Conservation (phyloP, 257 asterid genomes). For the Solanum acaule region DNA sequence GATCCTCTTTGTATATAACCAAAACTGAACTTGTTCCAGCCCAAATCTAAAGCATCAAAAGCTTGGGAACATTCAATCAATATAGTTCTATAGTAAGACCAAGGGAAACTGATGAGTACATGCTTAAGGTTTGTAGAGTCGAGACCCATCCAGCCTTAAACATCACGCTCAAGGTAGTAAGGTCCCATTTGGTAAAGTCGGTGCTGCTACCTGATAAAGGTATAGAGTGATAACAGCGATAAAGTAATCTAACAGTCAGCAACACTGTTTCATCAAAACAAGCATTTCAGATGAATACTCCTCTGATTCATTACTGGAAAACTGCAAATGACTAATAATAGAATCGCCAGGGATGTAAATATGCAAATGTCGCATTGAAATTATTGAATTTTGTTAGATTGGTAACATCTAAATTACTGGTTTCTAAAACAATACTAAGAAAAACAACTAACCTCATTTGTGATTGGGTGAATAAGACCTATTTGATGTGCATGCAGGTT, state of each 20-base stretch:
- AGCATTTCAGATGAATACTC: neutral
- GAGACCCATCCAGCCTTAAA: neutral
- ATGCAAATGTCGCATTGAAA: neutral
- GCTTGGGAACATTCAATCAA: neutral
- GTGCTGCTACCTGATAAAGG: neutral
- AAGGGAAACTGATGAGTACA: neutral
- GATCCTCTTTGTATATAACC: neutral
- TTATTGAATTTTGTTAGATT: neutral
- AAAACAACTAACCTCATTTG: constrained; percentile 43
- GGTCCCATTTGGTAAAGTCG: neutral
- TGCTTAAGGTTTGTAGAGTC: neutral
- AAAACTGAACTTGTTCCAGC: neutral
- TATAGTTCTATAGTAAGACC: neutral
- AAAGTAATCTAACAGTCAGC: neutral
- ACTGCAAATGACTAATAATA: neutral
- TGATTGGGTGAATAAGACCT: constrained; percentile 56
- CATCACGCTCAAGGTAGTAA: neutral
- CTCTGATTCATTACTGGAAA: neutral
- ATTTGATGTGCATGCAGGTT: constrained; percentile 81
- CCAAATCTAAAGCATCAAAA: neutral
- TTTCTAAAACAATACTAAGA: neutral
- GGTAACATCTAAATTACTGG: neutral
- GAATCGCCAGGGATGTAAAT: neutral
- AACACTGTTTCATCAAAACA: neutral
- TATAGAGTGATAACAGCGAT: neutral